Conservation (phyloP, 768 basidiomycete species). For the Lyophyllum semitale region DNA sequence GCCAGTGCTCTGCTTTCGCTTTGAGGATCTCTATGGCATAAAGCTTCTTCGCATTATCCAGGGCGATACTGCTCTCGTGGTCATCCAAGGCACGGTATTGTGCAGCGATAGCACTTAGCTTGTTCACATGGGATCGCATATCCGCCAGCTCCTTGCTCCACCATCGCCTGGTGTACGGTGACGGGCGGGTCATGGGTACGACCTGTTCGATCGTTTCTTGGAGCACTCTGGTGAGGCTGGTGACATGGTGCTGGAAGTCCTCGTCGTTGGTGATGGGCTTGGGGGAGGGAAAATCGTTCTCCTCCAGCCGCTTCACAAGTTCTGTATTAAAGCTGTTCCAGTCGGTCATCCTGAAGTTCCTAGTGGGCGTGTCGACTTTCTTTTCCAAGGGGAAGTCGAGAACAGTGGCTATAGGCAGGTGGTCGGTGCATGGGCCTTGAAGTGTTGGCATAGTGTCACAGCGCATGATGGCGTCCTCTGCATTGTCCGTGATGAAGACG, state of each 20-base stretch:
- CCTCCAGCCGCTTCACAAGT: neutral
- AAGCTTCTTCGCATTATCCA: neutral
- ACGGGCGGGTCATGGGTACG: neutral
- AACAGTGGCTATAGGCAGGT: conserved; percentile 29
- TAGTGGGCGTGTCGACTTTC: neutral
- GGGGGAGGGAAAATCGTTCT: conserved; percentile 22
- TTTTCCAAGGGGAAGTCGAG: conserved; percentile 14
- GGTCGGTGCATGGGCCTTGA: conserved; percentile 29
- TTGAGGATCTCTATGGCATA: neutral
- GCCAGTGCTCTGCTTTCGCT: conserved; percentile 17
- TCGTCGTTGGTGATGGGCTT: conserved; percentile 18
- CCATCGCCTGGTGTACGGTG: neutral
- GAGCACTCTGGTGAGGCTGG: neutral
- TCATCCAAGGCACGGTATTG: neutral
- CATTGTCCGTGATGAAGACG: conserved; percentile 24
- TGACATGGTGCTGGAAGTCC: conserved; percentile 13
- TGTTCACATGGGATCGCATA: neutral
- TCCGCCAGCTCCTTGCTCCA: conserved; percentile 2
- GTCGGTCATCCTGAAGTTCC: conserved; percentile 25
- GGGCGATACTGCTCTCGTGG: neutral
- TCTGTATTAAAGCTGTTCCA: conserved; percentile 28
- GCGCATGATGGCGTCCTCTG: conserved; percentile 11
- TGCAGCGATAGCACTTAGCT: neutral
- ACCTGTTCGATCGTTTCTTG: neutral
- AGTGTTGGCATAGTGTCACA: conserved; percentile 17